These are phyloP conservation scores for Botrytis aclada DNA, from an alignment of 2,329 filamentous ascomycete species.

Conservation along the genomic window DNA sequence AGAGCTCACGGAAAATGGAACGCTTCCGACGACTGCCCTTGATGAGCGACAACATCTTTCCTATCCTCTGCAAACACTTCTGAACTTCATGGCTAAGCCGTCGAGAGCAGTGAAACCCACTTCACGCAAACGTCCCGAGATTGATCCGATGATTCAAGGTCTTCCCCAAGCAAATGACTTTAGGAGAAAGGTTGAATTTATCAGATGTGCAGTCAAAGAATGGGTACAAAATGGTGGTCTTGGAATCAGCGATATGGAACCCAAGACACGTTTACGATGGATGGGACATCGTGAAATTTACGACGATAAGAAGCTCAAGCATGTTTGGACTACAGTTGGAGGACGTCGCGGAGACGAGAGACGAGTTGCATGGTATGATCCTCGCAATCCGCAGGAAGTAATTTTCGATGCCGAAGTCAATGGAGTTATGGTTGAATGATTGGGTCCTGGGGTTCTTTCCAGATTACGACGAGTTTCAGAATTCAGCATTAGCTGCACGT, in stretches of 20 bases:
- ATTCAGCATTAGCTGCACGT: neutral
- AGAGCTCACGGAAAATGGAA: conserved; percentile 60
- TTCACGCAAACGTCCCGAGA: conserved; percentile 56
- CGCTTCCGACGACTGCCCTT: conserved; percentile 67
- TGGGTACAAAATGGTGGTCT: conserved; percentile 70
- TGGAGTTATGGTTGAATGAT: conserved; percentile 20
- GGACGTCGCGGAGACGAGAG: conserved; percentile 56
- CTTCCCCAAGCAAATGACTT: conserved; percentile 72
- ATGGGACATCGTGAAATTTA: conserved; percentile 55
- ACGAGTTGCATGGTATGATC: conserved; percentile 39
- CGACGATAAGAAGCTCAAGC: conserved; percentile 54
- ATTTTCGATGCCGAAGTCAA: conserved; percentile 34
- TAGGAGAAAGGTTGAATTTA: conserved; percentile 70
- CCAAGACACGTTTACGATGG: conserved; percentile 54
- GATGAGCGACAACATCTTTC: conserved; percentile 69
- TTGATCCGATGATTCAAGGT: conserved; percentile 57
- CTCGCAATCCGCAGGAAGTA: conserved; percentile 33
- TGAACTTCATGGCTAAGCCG: conserved; percentile 58
- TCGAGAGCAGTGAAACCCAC: conserved; percentile 48
- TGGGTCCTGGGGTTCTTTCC: conserved; percentile 2
- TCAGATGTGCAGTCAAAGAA: conserved; percentile 64
- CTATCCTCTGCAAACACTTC: conserved; percentile 68
- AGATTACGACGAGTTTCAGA: neutral
- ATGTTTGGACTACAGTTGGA: conserved; percentile 68
- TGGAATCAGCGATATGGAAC: conserved; percentile 61